Conservation (phyloP, 75 land plant genomes). For the Larix kaempferi region DNA sequence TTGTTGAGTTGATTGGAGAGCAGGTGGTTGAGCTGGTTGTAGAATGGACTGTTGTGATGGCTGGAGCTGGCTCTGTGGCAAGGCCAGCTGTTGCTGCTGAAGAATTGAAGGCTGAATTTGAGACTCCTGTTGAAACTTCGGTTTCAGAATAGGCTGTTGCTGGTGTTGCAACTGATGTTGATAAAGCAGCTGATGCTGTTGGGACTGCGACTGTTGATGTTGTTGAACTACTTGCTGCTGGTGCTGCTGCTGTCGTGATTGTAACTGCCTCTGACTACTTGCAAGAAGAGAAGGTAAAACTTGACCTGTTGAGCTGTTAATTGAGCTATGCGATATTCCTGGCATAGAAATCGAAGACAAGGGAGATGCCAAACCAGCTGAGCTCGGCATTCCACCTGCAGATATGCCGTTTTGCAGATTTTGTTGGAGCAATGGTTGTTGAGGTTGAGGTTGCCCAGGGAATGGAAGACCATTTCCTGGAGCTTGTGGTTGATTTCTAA, state of each 20-base stretch:
- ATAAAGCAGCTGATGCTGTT: slow-evolving; percentile 3
- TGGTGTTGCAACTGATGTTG: slow-evolving; percentile 5
- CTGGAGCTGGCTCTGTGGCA: background rate
- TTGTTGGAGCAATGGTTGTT: background rate
- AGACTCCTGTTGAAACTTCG: too few relatives aligned
- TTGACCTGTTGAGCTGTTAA: background rate
- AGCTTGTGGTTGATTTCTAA: background rate
- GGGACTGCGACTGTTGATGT: slow-evolving; percentile 1
- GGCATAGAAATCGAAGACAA: background rate
- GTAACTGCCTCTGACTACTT: slow-evolving; percentile 6
- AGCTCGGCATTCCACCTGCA: slow-evolving; percentile 1
- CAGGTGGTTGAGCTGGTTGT: background rate
- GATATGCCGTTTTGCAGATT: background rate
- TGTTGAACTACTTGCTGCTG: slow-evolving; percentile 9
- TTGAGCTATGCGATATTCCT: background rate
- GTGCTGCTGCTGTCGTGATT: slow-evolving; percentile 6
- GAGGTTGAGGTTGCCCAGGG: background rate
- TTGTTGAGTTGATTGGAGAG: slow-evolving; percentile 8
- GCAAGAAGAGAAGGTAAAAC: background rate
- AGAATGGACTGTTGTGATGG: background rate
- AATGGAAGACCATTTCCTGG: background rate
- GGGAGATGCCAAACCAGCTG: background rate
- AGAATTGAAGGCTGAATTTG: background rate
- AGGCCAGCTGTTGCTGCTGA: background rate
- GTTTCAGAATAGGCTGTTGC: background rate